phyloP scores from a whole-genome alignment of 306 rosid species.

The Phaseolus lunatus region DNA sequence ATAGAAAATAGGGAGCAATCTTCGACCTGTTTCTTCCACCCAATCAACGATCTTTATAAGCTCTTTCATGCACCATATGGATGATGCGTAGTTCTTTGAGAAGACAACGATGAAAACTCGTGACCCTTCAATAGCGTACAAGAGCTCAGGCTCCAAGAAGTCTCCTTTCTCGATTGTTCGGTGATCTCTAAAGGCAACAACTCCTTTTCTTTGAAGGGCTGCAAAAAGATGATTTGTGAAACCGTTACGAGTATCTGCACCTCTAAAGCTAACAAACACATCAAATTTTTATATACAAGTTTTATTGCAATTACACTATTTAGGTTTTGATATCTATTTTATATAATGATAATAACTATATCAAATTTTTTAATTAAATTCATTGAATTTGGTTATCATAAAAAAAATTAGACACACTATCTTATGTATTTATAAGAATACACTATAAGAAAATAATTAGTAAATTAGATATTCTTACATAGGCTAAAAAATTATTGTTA shows the following conservation, averaged over 20 bases:
- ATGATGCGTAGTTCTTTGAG: slow-evolving; percentile 32
- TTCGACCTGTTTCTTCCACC: neutral
- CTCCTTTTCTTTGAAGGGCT: neutral
- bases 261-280: neutral
- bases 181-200: neutral
- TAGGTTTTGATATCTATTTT: too few relatives aligned
- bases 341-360: too few relatives aligned
- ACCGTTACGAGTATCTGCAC: neutral
- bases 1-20: slow-evolving; percentile 35
- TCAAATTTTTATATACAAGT: too few relatives aligned
- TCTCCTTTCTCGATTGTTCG: neutral
- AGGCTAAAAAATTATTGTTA: too few relatives aligned
- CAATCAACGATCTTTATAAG: slow-evolving; percentile 13
- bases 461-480: too few relatives aligned
- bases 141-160: neutral
- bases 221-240: neutral
- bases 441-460: too few relatives aligned
- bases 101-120: slow-evolving; percentile 6
- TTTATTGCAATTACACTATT: too few relatives aligned
- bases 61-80: slow-evolving; percentile 48
- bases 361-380: too few relatives aligned
- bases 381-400: too few relatives aligned
- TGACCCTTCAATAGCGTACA: slow-evolving; percentile 32
- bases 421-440: too few relatives aligned
- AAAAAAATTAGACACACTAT: too few relatives aligned